Evolutionary conservation across 1,284 basidiomycete species (phyloP), one percentile per base, ranked within the genome.

Genomic region (Moesziomyces antarcticus): DNA sequence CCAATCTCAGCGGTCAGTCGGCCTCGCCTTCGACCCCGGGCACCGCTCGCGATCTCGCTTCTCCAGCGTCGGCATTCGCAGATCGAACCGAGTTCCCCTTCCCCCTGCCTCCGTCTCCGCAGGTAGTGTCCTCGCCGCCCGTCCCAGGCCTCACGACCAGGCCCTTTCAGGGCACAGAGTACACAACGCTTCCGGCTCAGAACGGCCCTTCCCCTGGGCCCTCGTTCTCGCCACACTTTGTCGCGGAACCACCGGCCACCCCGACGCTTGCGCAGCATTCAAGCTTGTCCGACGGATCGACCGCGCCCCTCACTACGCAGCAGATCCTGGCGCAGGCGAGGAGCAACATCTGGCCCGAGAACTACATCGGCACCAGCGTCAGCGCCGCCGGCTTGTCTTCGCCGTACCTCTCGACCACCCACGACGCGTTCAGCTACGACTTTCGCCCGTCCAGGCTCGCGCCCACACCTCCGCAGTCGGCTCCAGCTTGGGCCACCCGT

Each of bases 331-430:
- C 62, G 2, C 72, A 74, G 25, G 67, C 72, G 13, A 51, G 62
- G 25, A 61, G 35, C 63, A 74, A 74, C 41, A 58, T 73, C 11
- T 68, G 71, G 72, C 65, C 66, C 13, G 66, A 69, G 33, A 69
- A 64, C 40, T 66, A 56, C 66, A 61, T 62, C 33, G 66, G 61
- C 44, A 59, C 24, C 30, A 35, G 63, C 7, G 69, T 72, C 56
- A 66, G 69, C 24, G 56, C 69, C 6, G 63, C 63, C 11, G 69
- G 62, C 35, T 33, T 66, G 55, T 58, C 69, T 9, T 66, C 59
- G 9, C 63, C 69, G 5, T 66, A 55, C 52, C 37, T 66, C 27
- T 52, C 55, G 3, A 33, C 51, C 10, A 43, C 33, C 10, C 52
- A 72, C 0, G 69, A 72, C 35, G 47, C 57, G 5, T 71, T 71